Conservation (phyloP, 2,329 filamentous ascomycete species). For the Zalaria obscura region DNA sequence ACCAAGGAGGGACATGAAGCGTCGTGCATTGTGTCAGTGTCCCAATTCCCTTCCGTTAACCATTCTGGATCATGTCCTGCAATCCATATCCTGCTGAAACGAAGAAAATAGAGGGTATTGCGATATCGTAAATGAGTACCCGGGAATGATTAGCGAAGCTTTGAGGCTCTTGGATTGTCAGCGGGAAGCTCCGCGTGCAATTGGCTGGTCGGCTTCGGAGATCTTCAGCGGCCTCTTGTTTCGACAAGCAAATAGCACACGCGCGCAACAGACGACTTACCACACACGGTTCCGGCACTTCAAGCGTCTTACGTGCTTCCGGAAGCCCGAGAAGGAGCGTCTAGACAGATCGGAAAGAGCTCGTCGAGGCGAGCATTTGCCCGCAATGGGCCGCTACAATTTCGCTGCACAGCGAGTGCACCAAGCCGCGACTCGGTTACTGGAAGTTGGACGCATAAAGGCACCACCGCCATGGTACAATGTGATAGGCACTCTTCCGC, state of each 20-base stretch:
- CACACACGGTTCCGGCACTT: no score
- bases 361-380: background rate
- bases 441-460: slow-evolving; percentile 27
- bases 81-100: background rate
- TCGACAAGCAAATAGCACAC: no score
- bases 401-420: slow-evolving; percentile 38
- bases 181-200: background rate
- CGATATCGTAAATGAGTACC: background rate
- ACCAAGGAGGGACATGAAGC: slow-evolving; percentile 50
- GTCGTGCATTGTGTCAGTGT: slow-evolving; percentile 42
- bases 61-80: slow-evolving; percentile 2
- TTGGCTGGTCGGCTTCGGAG: background rate
- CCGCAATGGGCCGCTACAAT: slow-evolving; percentile 37
- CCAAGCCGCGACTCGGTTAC: slow-evolving; percentile 35
- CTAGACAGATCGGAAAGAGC: no score
- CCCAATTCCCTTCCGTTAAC: slow-evolving; percentile 1
- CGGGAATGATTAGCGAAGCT: background rate
- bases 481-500: slow-evolving; percentile 42
- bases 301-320: no score
- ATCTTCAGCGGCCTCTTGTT: no score
- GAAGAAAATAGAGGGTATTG: no score
- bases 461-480: slow-evolving; percentile 42
- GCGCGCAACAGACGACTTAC: no score
- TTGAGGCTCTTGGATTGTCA: background rate
- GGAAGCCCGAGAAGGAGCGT: no score